These are phyloP conservation scores for Saturnispora dispora DNA, from an alignment of 805 yeast species.

Conservation along the genomic window DNA sequence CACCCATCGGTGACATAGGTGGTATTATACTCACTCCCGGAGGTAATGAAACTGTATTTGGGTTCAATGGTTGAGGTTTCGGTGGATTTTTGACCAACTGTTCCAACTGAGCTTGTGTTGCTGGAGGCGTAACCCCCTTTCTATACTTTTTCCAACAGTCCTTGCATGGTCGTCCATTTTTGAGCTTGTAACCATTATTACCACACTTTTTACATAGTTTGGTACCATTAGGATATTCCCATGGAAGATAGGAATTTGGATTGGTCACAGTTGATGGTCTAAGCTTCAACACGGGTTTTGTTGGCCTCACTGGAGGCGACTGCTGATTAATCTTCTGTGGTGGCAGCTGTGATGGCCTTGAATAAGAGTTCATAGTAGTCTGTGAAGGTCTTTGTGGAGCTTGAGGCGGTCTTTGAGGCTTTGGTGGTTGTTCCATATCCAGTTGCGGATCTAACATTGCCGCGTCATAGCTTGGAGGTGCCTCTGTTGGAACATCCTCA, in stretches of 20 bases:
- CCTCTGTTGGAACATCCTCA: conserved; percentile 15
- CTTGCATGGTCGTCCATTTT: conserved; percentile 57
- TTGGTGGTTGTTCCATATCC: conserved; percentile 1
- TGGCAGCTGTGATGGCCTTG: conserved; percentile 1
- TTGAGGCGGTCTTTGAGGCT: conserved; percentile 1
- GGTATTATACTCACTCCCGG: conserved; percentile 16
- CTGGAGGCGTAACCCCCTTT: conserved; percentile 14
- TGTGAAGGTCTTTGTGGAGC: conserved; percentile 4
- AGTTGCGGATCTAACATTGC: conserved; percentile 19
- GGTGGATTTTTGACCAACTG: conserved; percentile 10
- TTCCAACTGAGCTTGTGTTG: conserved; percentile 12
- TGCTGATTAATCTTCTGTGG: conserved; percentile 3
- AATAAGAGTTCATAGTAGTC: conserved; percentile 6
- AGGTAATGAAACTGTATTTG: conserved; percentile 21
- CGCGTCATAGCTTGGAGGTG: conserved; percentile 43
- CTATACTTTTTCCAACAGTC: conserved; percentile 60
- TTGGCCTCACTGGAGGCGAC: neutral
- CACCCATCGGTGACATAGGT: conserved; percentile 5
- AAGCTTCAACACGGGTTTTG: neutral
- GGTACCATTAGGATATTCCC: conserved; percentile 50
- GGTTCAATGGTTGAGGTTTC: conserved; percentile 18
- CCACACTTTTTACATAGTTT: conserved; percentile 59
- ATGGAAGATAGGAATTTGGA: conserved; percentile 44
- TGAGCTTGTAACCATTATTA: conserved; percentile 58
- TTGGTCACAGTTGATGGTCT: conserved; percentile 12